Percentiles rank a stretch among this genome's conserved stretches.
Conservation (phyloP, 2,329 filamentous ascomycete species). For the Akanthomyces uredinophilus region DNA sequence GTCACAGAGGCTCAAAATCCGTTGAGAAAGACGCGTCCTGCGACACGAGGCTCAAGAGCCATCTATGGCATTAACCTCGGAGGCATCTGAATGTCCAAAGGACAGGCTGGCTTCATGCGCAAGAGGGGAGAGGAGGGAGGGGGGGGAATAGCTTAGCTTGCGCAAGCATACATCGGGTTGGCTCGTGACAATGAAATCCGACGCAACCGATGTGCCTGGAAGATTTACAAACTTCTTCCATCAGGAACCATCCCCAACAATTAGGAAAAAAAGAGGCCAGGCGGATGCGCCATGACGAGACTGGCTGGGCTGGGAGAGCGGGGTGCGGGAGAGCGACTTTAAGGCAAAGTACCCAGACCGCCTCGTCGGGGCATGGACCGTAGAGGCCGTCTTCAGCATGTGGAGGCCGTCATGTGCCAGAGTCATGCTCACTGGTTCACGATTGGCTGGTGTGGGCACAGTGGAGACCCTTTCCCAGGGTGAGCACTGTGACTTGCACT, state of each 20-base stretch:
- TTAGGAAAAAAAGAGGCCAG: neutral
- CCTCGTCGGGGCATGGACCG: neutral
- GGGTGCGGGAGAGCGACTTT: neutral
- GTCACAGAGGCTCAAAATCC: conserved; percentile 3
- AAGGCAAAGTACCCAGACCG: neutral
- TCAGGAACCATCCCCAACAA: conserved; percentile 10
- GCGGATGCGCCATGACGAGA: conserved; percentile 1
- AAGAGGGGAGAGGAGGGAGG: neutral
- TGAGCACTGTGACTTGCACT: neutral
- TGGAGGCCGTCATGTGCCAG: neutral
- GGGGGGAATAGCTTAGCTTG: neutral
- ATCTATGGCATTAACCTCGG: neutral
- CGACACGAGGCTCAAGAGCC: neutral
- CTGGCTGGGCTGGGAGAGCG: neutral
- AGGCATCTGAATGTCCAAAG: neutral
- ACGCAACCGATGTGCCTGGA: neutral
- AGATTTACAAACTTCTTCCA: neutral
- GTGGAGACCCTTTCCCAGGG: neutral
- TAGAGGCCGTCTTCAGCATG: neutral
- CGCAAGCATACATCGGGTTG: neutral
- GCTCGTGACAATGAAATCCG: conserved; percentile 1
- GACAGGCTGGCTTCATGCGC: neutral
- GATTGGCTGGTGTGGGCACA: neutral
- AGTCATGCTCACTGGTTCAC: neutral
- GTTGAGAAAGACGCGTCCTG: conserved; percentile 7